Base-by-base conservation (phyloP, 2,329 filamentous ascomycete species). In the Microascus cirrosus region DNA sequence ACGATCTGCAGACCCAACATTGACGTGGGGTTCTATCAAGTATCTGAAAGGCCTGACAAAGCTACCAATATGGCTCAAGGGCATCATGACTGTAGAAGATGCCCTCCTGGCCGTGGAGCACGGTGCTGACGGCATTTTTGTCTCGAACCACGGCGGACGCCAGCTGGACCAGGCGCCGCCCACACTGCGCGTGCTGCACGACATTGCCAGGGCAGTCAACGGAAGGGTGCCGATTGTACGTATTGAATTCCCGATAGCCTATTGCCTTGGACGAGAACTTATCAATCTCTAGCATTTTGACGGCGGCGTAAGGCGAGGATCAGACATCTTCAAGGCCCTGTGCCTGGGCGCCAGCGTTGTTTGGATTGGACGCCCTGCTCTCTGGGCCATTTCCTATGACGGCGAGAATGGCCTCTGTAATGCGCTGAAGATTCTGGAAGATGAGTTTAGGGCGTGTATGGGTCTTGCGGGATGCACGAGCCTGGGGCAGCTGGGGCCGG, bases 81-180 rank as follows among this genome's bases (percentile, higher is more conserved):
- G 73, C 2, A 68, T 76, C 2, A 65, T 71, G 60, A 71, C 67
- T 7, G 70, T 71, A 2, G 69, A 73, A 11, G 73, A 76, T 57
- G 74, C 72, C 13, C 61, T 65, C n/a, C 60, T 69, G 2, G 73
- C 73, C 1, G 66, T 71, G 7, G 63, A 70, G 32, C 61, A 72
- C 45, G 71, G 71, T 1, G 65, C 72, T 18, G 68, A 74, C 39
- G 73, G 70, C 1, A 71, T 75, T 56, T 67, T 74, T 20, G 66
- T 76, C 2, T 73, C 69, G 50, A 76, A 75, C 58, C 74, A 76
- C 58, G 73, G 73, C 6, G 73, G 72, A 6, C 65, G 74, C 18
- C 74, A 76, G 57, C 64, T 76, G 0, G 72, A 76, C 50, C 71
- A 71, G 5, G 63, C 53, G 61, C 70, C 18, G 56, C 71, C 54